Base-by-base conservation (phyloP, 305 asterid species). In the Vinca major region DNA sequence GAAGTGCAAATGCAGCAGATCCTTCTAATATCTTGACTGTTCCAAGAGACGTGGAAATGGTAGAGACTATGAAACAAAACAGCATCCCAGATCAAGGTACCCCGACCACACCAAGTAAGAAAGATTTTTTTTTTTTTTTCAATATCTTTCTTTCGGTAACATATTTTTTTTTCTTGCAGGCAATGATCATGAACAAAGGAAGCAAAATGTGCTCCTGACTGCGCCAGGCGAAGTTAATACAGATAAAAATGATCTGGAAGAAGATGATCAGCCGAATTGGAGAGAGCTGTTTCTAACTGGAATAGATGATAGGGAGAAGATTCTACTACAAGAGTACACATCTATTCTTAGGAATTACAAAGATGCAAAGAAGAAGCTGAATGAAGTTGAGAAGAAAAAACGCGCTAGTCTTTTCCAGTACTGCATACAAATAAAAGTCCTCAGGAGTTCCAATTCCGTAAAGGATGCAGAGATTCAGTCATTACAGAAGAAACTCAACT, bases 381-480 rank as follows among this genome's bases (percentile, higher is more conserved):
- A 71, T 73, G 84, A 79, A 68, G 82, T 74, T 39, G 84, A 80
- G 70, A 82, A 82, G 79, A 77, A 73, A 75, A 63, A 63, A 7
- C 19, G 68, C 0, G 54, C 68, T 21, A 45, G 68, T 63, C 54
- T 48, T 52, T 63, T 63, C 54, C 68, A 63, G 17, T 63, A 45
- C 54, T 63, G 68, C 68, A 21, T 63, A 64, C 84, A 78, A 78
- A 71, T 80, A 41, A 77, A 77, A 80, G 77, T 80, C 65, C 79
- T 84, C 33, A 76, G 65, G 75, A 80, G 79, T 33, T 67, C 84
- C 19, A 81, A 81, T 65, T 73, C 88, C 62, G 65, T 67, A 53
- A 83, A 83, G 74, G 85, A 79, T 45, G 80, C 79, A 60, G 74
- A 83, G 77, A 81, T 83, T 73, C 78, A 79, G 68, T 77, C 81